Base-by-base conservation (phyloP, 2,329 filamentous ascomycete species). In the Claviceps maximensis region DNA sequence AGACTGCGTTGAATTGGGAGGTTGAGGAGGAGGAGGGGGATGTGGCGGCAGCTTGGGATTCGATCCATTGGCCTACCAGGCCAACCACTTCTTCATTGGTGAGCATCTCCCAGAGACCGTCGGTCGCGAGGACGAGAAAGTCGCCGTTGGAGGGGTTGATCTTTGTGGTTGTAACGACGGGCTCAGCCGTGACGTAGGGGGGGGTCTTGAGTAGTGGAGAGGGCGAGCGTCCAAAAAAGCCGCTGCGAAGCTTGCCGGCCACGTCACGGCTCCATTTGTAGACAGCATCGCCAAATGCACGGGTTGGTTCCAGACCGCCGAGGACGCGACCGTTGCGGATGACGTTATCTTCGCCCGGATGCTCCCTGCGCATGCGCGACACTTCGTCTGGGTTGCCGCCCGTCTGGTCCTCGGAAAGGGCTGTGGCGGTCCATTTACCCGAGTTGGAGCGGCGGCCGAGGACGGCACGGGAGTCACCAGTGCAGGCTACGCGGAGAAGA, bases 51-150 rank as follows among this genome's bases (percentile, higher is more conserved):
- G 73, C 72, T 65, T 96, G 86, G 23, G 80, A 82, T 67, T 98
- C 93, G 48, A 98, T 82, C 93, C 93, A 98, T 68, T 95, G 89
- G 17, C 91, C 94, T 4, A 98, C 93, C 2, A 98, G 80, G 0
- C 93, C 93, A 50, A 98, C 87, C 1, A 96, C 93, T 72, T 98
- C 93, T 65, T 98, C 93, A 62, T 97, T 98, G 48, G 89, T 96
- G 56, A 98, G 77, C 93, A 97, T 97, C 71, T 98, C 93, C 93
- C 93, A 98, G 1, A 98, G 77, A 4, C 93, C 93, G 65, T 98
- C 93, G 0, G 93, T 96, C 23, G 93, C 93, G 76, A 98, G 84
- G 56, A 98, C 91, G 13, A 98, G 76, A 62, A 98, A 98, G 65
- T 98, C 93, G 47, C 91, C 90, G 57, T 87, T 87, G 52, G 88